Evolutionary conservation across 805 yeast species (phyloP).

Genomic region (Candida piceae): DNA sequence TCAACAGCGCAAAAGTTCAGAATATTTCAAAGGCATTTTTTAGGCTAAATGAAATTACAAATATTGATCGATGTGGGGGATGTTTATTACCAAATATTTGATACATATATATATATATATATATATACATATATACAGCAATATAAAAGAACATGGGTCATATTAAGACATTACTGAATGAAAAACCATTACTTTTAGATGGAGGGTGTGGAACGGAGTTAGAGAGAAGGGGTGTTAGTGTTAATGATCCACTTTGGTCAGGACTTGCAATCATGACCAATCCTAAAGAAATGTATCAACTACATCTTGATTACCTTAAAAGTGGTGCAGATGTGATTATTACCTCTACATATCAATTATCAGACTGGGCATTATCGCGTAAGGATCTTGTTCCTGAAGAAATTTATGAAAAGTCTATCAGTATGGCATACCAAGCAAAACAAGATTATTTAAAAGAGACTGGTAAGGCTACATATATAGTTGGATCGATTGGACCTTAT

Average conservation of each 20-base stretch:
- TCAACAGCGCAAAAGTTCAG: too few species aligned
- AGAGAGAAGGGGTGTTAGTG: conserved; percentile 42
- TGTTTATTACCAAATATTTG: too few species aligned
- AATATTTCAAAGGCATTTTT: too few species aligned
- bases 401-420: conserved; percentile 21
- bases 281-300: conserved; percentile 38
- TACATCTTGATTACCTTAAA: conserved; percentile 47
- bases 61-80: too few species aligned
- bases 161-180: conserved; percentile 1
- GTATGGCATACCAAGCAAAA: conserved; percentile 20
- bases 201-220: conserved; percentile 67
- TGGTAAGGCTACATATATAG: conserved; percentile 28
- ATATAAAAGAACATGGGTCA: too few species aligned
- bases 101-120: too few species aligned
- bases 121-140: too few species aligned
- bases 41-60: too few species aligned
- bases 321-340: conserved; percentile 53
- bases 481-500: conserved; percentile 73
- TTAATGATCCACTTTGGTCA: conserved; percentile 55
- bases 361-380: conserved; percentile 36
- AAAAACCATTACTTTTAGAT: conserved; percentile 34
- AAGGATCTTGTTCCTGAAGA: conserved; percentile 16
- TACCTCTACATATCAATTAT: conserved; percentile 60
- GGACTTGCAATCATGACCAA: conserved; percentile 44
- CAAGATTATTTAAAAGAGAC: conserved; percentile 10